These are phyloP conservation scores for Erythrobasidium yunnanense DNA, from an alignment of 768 basidiomycete species.

Conservation along the genomic window DNA sequence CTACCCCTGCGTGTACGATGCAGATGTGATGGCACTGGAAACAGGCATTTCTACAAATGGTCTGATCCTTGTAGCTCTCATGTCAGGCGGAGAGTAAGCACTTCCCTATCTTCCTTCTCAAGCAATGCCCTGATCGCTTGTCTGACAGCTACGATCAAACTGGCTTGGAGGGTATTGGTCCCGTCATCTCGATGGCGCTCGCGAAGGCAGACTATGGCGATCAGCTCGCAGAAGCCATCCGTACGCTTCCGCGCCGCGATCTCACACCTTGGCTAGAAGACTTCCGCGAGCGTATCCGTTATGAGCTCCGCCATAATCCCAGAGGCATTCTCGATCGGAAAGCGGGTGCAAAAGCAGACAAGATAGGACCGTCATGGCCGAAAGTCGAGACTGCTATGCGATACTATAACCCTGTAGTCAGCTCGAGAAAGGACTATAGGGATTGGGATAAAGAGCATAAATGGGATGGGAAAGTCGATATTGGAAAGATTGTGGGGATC, in stretches of 20 bases:
- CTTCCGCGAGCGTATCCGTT: constrained; percentile 1
- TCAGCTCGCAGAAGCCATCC: background rate
- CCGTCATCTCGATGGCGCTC: constrained; percentile 9
- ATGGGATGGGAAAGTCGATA: background rate
- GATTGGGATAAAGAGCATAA: constrained; percentile 6
- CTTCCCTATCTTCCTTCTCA: background rate
- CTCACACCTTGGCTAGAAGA: background rate
- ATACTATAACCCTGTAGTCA: constrained; percentile 2
- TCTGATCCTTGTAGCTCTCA: constrained; percentile 26
- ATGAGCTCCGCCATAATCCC: constrained; percentile 14
- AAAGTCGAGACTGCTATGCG: constrained; percentile 1
- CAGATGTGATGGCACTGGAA: background rate
- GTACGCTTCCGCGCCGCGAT: background rate
- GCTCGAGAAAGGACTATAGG: background rate
- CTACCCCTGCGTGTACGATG: constrained; percentile 4
- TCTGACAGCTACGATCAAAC: constrained; percentile 4
- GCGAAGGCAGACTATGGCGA: constrained; percentile 23
- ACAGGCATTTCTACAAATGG: constrained; percentile 5
- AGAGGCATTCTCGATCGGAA: background rate
- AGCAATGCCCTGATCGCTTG: background rate
- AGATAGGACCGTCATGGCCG: constrained; percentile 17
- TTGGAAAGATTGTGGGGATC: background rate
- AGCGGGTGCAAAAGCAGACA: constrained; percentile 9
- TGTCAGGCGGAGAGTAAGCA: constrained; percentile 28
- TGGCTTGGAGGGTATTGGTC: constrained; percentile 15